Base-by-base conservation (phyloP, 2,329 filamentous ascomycete genomes). In the Zasmidium citrigriseum region DNA sequence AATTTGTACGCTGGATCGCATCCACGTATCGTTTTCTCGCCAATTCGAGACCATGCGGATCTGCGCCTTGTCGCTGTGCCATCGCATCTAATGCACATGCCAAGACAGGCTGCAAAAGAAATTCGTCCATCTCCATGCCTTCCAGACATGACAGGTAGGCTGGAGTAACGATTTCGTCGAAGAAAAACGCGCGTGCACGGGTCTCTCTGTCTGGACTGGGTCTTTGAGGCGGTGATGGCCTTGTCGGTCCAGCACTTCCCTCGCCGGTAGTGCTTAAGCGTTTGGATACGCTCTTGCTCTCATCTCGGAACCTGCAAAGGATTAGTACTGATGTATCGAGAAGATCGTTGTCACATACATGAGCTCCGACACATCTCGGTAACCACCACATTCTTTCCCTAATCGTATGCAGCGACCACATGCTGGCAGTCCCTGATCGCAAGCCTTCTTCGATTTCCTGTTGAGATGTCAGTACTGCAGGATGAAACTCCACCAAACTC, bases 331-430 rank as follows among this genome's bases (percentile, higher is more conserved):
- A n/a, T n/a, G n/a, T n/a, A n/a, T n/a, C n/a, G n/a, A n/a, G n/a
- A n/a, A n/a, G n/a, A 14, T 41, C 34, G 16, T 24, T 47, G 45
- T 16, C 45, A 47, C 45, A 10, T 47, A 22, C 45, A 49, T 25
- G 3, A 65, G 58, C 20, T 61, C 61, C 21, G 57, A 47, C 4
- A 62, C 34, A 46, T 65, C 57, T 18, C 63, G 56, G 38, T 65
- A 65, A 14, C 61, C 63, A 21, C 63, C 58, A 44, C 63, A 65
- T 41, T 41, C 7, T n/a, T 41, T 41, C 12, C 46, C 52, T 2
- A 65, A 54, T n/a, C 63, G 54, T 23, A 60, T 45, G 41, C 63
- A 65, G 38, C 63, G 46, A 12, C 45, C 53, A 34, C 63, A 65
- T 9, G 63, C 51, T 46, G 63, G 63, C 14, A 64, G 44, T 21